These are phyloP conservation scores for Nasturtium officinale DNA, from an alignment of 345 rosid genomes.

Conservation along the genomic window DNA sequence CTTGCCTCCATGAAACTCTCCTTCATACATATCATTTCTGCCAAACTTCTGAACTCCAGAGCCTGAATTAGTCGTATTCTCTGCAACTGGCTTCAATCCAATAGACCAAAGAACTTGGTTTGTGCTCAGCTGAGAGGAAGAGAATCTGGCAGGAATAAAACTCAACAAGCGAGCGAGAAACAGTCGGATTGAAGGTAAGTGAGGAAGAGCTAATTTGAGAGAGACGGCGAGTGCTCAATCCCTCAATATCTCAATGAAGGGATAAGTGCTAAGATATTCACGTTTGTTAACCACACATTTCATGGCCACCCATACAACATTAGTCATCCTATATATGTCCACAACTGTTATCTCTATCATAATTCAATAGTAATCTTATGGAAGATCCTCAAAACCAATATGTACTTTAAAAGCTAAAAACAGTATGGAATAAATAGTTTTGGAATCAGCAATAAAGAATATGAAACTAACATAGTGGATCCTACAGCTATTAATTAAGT, in stretches of 20 bases:
- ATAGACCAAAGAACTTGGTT: conserved; percentile 74
- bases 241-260: not conserved
- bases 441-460: not conserved
- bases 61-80: conserved; percentile 53
- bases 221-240: conserved; percentile 5
- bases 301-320: conserved; percentile 23
- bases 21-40: conserved; percentile 65
- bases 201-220: conserved; percentile 56
- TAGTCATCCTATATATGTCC: conserved; percentile 12
- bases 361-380: not conserved
- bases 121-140: conserved; percentile 35
- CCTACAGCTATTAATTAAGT: conserved; percentile 10
- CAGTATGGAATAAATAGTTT: conserved; percentile 10
- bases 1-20: conserved; percentile 71
- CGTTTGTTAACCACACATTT: not conserved
- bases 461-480: conserved; percentile 9
- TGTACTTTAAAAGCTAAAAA: conserved; percentile 11
- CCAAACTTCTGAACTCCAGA: conserved; percentile 60
- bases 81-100: conserved; percentile 56
- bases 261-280: conserved; percentile 12
- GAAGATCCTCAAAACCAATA: not conserved
- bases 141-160: conserved; percentile 29
- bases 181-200: conserved; percentile 53
- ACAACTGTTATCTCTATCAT: conserved; percentile 3
- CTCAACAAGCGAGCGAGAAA: conserved; percentile 59